Evolutionary conservation across 140 eudicot genomes (phyloP), one percentile per base, ranked within the genome.

Genomic region (Oenanthe javanica): DNA sequence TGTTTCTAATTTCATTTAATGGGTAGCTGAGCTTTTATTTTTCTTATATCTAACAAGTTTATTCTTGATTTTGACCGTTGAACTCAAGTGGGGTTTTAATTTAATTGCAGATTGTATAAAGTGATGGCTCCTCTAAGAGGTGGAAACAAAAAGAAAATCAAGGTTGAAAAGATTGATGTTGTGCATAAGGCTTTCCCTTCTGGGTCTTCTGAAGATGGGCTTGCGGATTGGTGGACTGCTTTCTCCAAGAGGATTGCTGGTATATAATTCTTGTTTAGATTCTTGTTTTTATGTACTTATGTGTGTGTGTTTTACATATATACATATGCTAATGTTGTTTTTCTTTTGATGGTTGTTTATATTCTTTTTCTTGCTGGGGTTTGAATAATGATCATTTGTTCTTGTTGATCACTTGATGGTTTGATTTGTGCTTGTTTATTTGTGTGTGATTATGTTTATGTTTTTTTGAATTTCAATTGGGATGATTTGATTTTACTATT

Each of bases 111-210:
- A 47, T 82, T 79, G 81, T 76, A 36, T 57, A 54, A 46, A 78
- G 78, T 86, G 73, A 93, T 93, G 97, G 97, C 90, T 81, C 98
- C 98, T 64, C 66, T 91, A 69, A 83, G 90, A 86, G 97, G 98
- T 81, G 96, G 98, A 52, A 84, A 84, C 76, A 91, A 87, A 81
- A 93, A 83, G 96, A 93, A 79, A 66, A 92, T 84, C 84, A 91
- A 89, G 84, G 67, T 82, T 16, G 92, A 86, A 81, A 86, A 79
- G 84, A 82, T 73, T 73, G 23, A 83, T 76, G 81, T 67, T 75
- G 81, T 76, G 78, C 82, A 87, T 9, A 87, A 80, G 73, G 75
- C 80, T 79, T 76, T 84, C 42, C 82, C 76, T 88, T 86, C 86
- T 88, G 95, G 89, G 89, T 91, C 91, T 80, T 78, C 92, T 69